Base-by-base conservation (phyloP, 225 moss, liverwort and hornwort genomes). In the Marchantia polymorpha region DNA sequence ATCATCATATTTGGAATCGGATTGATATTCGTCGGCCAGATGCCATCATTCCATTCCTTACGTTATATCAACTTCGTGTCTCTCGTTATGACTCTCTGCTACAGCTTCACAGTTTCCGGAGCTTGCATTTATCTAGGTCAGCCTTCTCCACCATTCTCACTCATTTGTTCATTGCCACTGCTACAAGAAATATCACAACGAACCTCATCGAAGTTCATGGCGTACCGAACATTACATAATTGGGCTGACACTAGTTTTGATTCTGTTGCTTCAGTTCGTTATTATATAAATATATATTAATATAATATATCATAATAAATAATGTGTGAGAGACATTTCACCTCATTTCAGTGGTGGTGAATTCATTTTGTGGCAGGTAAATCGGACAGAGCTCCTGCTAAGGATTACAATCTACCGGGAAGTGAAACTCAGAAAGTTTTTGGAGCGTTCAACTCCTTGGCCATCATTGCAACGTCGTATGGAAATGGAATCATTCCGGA, bases 401-500 rank as follows among this genome's bases (percentile, higher is more conserved):
- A 23, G 25, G 29, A 80, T 31, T 80, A 80, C 26, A 56, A 25
- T 39, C 50, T 80, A 22, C n/a, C 30, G 23, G 80, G 80, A 23
- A 80, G 72, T 73, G 48, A 80, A 6, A 63, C 49, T 3, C 70
- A 73, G 71, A 80, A 80, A 51, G 10, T 80, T 0, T 80, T 80
- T 47, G 80, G 80, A 27, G 80, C 72, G 5, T 80, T 80, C 46
- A 72, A 80, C 59, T 59, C 80, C 30, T 30, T 79, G 70, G 79
- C 55, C 6, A 15, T 79, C 10, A 71, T 79, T 20, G 70, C 69
- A 6, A 79, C 79, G 14, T 55, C 11, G 19, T 79, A 69, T 79
- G 79, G 79, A 20, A 79, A 79, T 47, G 69, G 79, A n/a, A 54
- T 79, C 59, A 79, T 79, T 54, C 79, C 79, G 4, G 79, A 79